These are phyloP conservation scores for Neohortaea acidophila DNA, from an alignment of 495 filamentous ascomycete genomes.

Conservation along the genomic window DNA sequence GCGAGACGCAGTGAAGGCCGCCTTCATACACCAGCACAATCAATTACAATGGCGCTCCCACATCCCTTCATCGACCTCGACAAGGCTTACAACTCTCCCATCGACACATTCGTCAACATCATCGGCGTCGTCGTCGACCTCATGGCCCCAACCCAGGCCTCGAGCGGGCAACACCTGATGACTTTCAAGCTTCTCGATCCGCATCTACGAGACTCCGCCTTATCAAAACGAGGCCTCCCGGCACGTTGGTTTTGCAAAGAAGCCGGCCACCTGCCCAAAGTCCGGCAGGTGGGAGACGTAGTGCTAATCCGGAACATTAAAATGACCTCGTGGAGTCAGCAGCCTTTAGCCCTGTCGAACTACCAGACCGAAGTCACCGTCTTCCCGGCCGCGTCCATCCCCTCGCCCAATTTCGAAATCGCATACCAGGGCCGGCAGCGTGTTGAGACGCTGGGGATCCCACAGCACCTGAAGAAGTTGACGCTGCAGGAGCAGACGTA, in stretches of 20 bases:
- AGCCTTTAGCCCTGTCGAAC: constrained; percentile 9
- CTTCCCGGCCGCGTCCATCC: constrained; percentile 14
- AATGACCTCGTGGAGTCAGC: constrained; percentile 1
- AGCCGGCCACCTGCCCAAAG: constrained; percentile 13
- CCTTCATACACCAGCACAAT: neutral
- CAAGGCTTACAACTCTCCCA: constrained; percentile 7
- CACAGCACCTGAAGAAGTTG: neutral
- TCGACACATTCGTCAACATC: constrained; percentile 11
- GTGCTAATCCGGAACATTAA: constrained; percentile 21
- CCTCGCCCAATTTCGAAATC: constrained; percentile 11
- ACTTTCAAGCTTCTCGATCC: constrained; percentile 20
- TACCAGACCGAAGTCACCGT: constrained; percentile 4
- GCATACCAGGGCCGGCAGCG: constrained; percentile 9
- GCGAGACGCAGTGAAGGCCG: too few relatives aligned
- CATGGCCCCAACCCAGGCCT: constrained; percentile 24
- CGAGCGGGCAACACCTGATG: constrained; percentile 9
- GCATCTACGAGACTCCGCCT: neutral
- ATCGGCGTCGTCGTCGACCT: constrained; percentile 33
- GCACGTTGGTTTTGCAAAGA: constrained; percentile 17
- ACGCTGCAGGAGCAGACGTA: constrained; percentile 18
- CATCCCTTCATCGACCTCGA: constrained; percentile 12
- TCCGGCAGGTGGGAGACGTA: constrained; percentile 20
- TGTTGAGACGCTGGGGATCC: constrained; percentile 2
- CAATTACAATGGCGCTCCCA: constrained; percentile 12
- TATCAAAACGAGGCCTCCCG: constrained; percentile 8